Evolutionary conservation across 805 yeast genomes (phyloP).

Genomic region (Wickerhamiella vanderwaltii): DNA sequence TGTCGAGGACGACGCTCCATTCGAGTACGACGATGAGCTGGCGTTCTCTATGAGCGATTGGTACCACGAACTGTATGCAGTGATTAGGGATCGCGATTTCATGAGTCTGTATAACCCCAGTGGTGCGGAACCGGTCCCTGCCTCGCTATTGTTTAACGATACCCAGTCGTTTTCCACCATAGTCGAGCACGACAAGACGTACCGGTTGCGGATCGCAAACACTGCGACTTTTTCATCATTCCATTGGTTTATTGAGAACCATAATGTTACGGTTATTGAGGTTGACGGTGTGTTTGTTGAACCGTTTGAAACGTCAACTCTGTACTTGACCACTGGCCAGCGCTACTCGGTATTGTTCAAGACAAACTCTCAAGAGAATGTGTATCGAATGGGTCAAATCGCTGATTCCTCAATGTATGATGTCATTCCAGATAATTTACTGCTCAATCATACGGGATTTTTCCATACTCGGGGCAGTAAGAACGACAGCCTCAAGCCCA

Average conservation of each 20-base stretch:
- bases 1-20: constrained; percentile 57
- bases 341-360: constrained; percentile 70
- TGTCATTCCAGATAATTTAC: constrained; percentile 47
- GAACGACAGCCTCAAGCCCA: constrained; percentile 6
- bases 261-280: constrained; percentile 73
- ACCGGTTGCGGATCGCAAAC: constrained; percentile 68
- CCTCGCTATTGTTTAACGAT: constrained; percentile 65
- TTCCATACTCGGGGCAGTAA: constrained; percentile 22
- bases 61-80: constrained; percentile 59
- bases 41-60: constrained; percentile 65
- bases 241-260: constrained; percentile 79
- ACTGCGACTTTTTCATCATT: constrained; percentile 88
- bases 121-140: constrained; percentile 97
- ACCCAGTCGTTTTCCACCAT: constrained; percentile 43
- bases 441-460: constrained; percentile 63
- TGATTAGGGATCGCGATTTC: constrained; percentile 39
- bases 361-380: constrained; percentile 54
- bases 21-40: constrained; percentile 71
- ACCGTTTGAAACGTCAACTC: constrained; percentile 51
- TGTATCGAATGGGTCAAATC: constrained; percentile 72
- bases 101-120: constrained; percentile 75
- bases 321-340: constrained; percentile 84
- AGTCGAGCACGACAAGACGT: constrained; percentile 81
- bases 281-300: constrained; percentile 85
- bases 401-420: constrained; percentile 81